These are phyloP conservation scores for Sporopachydermia quercuum DNA, from an alignment of 805 yeast species.

Conservation along the genomic window DNA sequence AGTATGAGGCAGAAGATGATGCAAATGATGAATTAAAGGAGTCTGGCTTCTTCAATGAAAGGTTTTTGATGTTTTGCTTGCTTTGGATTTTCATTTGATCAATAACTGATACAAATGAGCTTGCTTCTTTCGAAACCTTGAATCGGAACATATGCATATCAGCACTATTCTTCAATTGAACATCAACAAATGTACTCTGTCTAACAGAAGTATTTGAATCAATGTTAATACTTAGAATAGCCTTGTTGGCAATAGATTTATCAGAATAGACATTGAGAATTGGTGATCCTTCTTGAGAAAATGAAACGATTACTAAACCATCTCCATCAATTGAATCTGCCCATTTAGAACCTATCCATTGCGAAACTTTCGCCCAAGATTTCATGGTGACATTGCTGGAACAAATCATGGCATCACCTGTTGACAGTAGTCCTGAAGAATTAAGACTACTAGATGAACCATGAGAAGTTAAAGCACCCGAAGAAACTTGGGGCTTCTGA, in stretches of 20 bases:
- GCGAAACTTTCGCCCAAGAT: neutral
- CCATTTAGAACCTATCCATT: neutral
- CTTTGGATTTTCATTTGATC: neutral
- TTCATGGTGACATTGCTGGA: too few relatives aligned
- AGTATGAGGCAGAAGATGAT: neutral
- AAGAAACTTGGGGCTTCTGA: too few relatives aligned
- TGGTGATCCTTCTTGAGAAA: neutral
- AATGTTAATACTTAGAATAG: neutral
- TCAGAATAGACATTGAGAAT: neutral
- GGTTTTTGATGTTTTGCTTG: neutral
- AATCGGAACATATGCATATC: neutral
- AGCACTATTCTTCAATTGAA: neutral
- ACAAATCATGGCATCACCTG: too few relatives aligned
- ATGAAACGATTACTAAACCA: neutral
- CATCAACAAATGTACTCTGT: slow-evolving; percentile 1
- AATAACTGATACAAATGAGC: neutral
- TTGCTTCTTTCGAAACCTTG: neutral
- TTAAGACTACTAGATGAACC: neutral
- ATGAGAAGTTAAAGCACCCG: neutral
- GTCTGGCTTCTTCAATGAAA: neutral
- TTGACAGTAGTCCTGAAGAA: too few relatives aligned
- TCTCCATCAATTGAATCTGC: neutral
- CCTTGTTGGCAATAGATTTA: neutral
- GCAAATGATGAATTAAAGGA: neutral
- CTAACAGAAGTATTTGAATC: neutral